Conservation (phyloP, 176 grass and related monocot genomes). For the Rhipidocladum racemiflorum region DNA sequence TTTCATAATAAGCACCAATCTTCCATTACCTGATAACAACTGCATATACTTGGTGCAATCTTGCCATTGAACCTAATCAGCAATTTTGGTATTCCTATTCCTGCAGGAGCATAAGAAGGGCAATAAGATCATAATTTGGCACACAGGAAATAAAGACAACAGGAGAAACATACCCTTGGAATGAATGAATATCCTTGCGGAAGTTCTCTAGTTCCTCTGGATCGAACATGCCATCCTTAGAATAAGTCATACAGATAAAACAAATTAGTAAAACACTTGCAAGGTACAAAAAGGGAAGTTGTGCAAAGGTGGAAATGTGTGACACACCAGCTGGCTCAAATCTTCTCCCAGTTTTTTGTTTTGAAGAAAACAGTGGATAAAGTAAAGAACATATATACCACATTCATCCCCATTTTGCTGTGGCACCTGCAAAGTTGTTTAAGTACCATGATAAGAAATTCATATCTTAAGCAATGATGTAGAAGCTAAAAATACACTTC, state of each 20-base stretch:
- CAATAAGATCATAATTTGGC: constrained; percentile 20
- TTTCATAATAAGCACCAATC: not conserved
- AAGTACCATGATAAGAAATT: not conserved
- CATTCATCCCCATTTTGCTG: constrained; percentile 86
- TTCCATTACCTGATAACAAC: constrained; percentile 2
- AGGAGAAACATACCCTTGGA: constrained; percentile 44
- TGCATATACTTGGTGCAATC: constrained; percentile 11
- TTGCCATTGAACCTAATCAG: constrained; percentile 10
- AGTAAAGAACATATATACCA: constrained; percentile 86
- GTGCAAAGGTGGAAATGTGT: constrained; percentile 10
- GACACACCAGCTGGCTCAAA: constrained; percentile 55
- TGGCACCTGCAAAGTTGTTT: constrained; percentile 60
- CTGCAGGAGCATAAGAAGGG: constrained; percentile 8
- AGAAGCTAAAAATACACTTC: constrained; percentile 4
- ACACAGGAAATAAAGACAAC: not conserved
- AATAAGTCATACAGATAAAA: constrained; percentile 30
- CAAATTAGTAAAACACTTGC: not conserved
- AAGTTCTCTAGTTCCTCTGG: constrained; percentile 63
- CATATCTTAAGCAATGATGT: not conserved
- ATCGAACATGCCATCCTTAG: constrained; percentile 61
- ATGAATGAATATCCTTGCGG: constrained; percentile 51
- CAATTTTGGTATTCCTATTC: constrained; percentile 18
- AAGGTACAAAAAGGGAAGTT: constrained; percentile 12
- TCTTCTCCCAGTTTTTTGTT: constrained; percentile 45
- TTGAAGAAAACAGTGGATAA: constrained; percentile 63